Evolutionary conservation across 2,329 filamentous ascomycete genomes (phyloP).

Genomic region (Epichloe sp.): DNA sequence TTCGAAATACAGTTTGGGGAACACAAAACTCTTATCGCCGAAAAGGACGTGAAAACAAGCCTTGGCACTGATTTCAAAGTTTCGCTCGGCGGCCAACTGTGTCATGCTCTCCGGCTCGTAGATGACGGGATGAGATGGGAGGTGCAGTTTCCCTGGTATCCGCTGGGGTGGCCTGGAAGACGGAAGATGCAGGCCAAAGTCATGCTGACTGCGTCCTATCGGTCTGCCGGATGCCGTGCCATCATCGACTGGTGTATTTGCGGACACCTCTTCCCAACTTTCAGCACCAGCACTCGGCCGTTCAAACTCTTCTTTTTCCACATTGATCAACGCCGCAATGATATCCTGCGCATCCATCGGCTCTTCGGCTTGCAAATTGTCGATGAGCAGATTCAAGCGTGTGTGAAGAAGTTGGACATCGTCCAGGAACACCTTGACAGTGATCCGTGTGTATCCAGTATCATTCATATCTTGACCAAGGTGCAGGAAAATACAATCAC

Average conservation of each 20-base stretch:
- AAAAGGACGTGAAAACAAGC: constrained; percentile 93
- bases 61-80: constrained; percentile 86
- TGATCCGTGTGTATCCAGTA: constrained; percentile 58
- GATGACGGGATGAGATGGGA: constrained; percentile 67
- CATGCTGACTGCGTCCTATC: constrained; percentile 16
- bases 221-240: constrained; percentile 31
- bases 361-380: constrained; percentile 61
- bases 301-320: constrained; percentile 52
- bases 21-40: constrained; percentile 89
- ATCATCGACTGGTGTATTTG: constrained; percentile 44
- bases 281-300: constrained; percentile 60
- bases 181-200: constrained; percentile 23
- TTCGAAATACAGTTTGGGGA: constrained; percentile 81
- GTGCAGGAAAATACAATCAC: constrained; percentile 85
- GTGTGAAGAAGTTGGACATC: constrained; percentile 70
- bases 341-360: constrained; percentile 56
- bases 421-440: constrained; percentile 87
- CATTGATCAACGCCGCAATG: constrained; percentile 57
- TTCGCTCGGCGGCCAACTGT: constrained; percentile 59
- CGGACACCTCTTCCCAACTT: constrained; percentile 78
- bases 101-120: constrained; percentile 79
- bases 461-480: constrained; percentile 48
- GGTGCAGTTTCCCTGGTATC: constrained; percentile 56
- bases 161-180: constrained; percentile 22
- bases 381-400: constrained; percentile 73